phyloP scores from a whole-genome alignment of 2,329 filamentous ascomycete species.

The Aspergillus ibericus region DNA sequence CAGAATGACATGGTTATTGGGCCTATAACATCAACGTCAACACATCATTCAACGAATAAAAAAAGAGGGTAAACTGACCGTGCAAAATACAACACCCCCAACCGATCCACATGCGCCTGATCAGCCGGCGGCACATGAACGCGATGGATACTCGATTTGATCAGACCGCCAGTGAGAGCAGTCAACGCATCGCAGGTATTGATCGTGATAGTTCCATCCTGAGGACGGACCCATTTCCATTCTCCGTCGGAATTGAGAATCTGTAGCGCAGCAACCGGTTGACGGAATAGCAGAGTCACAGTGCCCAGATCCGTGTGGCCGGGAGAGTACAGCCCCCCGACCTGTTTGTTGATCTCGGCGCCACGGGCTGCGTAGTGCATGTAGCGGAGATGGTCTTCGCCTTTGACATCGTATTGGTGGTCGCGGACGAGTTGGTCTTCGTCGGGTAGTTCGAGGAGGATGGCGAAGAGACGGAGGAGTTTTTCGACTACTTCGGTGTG shows the following conservation, averaged over 20 bases:
- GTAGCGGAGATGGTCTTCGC: slow-evolving; percentile 63
- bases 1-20: slow-evolving; percentile 46
- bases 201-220: slow-evolving; percentile 53
- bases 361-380: slow-evolving; percentile 59
- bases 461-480: slow-evolving; percentile 61
- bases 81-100: slow-evolving; percentile 50
- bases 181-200: slow-evolving; percentile 54
- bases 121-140: slow-evolving; percentile 52
- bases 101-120: slow-evolving; percentile 46
- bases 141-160: slow-evolving; percentile 54
- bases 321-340: slow-evolving; percentile 46
- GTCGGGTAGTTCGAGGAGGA: slow-evolving; percentile 60
- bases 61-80: slow-evolving; percentile 27
- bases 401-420: slow-evolving; percentile 59
- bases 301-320: slow-evolving; percentile 61
- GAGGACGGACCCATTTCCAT: slow-evolving; percentile 54
- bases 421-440: slow-evolving; percentile 58
- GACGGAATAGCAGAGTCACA: slow-evolving; percentile 59
- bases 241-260: slow-evolving; percentile 51
- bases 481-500: slow-evolving; percentile 36
- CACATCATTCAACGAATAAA: background rate
- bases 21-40: slow-evolving; percentile 21
- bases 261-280: slow-evolving; percentile 59
- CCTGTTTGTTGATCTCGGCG: slow-evolving; percentile 48
- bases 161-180: slow-evolving; percentile 51